phyloP scores from a whole-genome alignment of 2,329 filamentous ascomycete genomes.

The Talaromyces verruculosus region DNA sequence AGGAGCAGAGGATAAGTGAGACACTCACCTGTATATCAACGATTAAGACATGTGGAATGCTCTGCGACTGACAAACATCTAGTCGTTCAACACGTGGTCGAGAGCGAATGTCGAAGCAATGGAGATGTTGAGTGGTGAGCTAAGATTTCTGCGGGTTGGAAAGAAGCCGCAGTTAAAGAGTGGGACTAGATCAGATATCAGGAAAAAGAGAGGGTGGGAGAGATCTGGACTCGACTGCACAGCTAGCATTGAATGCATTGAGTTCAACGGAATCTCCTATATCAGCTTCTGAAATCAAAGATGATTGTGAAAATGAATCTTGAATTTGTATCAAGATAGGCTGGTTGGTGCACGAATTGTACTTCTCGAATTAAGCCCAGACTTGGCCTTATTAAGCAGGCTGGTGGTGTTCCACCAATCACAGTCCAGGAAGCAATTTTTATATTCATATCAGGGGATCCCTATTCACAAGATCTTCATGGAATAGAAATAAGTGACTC shows the following conservation, averaged over 20 bases:
- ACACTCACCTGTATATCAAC: conserved; percentile 6
- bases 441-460: neutral
- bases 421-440: neutral
- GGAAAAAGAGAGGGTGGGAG: neutral
- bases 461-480: neutral
- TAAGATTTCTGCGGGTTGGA: conserved; percentile 17
- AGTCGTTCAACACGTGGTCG: neutral
- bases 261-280: neutral
- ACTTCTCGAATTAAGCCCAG: neutral
- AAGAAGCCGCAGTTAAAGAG: conserved; percentile 17
- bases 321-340: neutral
- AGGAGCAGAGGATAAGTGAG: neutral
- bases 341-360: neutral
- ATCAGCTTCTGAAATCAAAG: neutral
- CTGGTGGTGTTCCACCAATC: neutral
- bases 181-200: conserved; percentile 8
- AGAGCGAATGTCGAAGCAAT: neutral
- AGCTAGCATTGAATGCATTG: neutral
- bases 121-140: conserved; percentile 2
- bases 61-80: conserved; percentile 7
- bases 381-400: neutral
- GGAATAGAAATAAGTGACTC: no score
- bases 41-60: conserved; percentile 9
- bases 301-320: no score
- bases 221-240: neutral